These are phyloP conservation scores for Chlamydomonas sphaeroides DNA, from an alignment of 139 green algal genomes.

Conservation along the genomic window DNA sequence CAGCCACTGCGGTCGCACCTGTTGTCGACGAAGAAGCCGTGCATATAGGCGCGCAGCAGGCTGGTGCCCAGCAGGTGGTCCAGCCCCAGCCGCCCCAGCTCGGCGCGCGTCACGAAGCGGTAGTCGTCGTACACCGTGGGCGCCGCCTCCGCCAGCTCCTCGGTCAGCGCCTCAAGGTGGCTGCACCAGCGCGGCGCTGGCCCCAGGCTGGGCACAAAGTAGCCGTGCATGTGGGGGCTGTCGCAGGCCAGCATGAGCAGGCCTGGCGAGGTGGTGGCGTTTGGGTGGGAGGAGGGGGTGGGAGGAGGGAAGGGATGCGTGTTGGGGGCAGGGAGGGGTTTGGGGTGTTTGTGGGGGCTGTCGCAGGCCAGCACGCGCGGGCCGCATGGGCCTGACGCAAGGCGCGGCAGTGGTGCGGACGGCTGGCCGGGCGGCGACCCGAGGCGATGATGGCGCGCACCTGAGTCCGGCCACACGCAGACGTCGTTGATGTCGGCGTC, in stretches of 20 bases:
- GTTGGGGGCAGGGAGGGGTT: neutral
- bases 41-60: constrained; percentile 97
- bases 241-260: constrained; percentile 80
- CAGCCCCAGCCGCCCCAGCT: constrained; percentile 86
- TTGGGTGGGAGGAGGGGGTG: neutral
- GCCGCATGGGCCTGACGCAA: no score
- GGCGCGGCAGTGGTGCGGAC: no score
- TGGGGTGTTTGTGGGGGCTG: no score
- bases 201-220: constrained; percentile 94
- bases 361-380: no score
- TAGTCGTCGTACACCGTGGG: constrained; percentile 96
- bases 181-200: constrained; percentile 94
- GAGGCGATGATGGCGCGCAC: constrained; percentile 28
- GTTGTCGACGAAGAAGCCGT: constrained; percentile 98
- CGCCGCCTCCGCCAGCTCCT: constrained; percentile 95
- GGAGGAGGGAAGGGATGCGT: neutral
- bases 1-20: neutral
- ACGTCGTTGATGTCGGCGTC: constrained; percentile 91
- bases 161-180: constrained; percentile 96
- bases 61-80: constrained; percentile 91
- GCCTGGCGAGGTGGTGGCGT: no score
- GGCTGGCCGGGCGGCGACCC: neutral
- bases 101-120: constrained; percentile 87
- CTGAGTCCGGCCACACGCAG: constrained; percentile 75
- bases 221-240: constrained; percentile 72